phyloP scores from a whole-genome alignment of 768 basidiomycete genomes.

The Collybiopsis luxurians region DNA sequence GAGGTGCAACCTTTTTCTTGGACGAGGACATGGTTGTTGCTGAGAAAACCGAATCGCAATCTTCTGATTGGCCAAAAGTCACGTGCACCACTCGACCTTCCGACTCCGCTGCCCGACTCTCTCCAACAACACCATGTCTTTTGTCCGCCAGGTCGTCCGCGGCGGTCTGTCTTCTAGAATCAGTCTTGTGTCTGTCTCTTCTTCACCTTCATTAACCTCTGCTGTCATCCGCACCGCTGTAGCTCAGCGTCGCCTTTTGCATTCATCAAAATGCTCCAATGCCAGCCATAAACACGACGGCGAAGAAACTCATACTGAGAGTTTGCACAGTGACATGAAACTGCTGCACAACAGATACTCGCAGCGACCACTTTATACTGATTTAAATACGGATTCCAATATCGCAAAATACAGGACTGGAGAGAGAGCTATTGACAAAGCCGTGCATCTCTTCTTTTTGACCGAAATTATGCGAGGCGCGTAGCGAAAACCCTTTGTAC shows the following conservation, averaged over 20 bases:
- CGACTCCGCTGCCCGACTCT: constrained; percentile 28
- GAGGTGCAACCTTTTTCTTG: constrained; percentile 54
- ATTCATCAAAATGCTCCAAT: constrained; percentile 37
- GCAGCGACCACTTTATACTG: constrained; percentile 1
- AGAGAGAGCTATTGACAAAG: constrained; percentile 92
- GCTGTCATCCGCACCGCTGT: constrained; percentile 28
- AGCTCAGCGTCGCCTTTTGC: constrained; percentile 50
- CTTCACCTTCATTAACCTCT: constrained; percentile 23
- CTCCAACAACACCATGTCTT: too few species aligned
- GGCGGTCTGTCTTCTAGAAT: constrained; percentile 3
- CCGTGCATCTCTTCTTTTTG: constrained; percentile 95
- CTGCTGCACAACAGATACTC: constrained; percentile 1
- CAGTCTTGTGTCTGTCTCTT: constrained; percentile 12
- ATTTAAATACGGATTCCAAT: constrained; percentile 28
- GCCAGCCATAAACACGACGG: constrained; percentile 32
- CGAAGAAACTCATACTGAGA: constrained; percentile 21
- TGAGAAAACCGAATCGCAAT: constrained; percentile 4
- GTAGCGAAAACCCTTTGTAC: constrained; percentile 19
- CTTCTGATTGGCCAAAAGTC: constrained; percentile 26
- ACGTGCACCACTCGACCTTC: constrained; percentile 10
- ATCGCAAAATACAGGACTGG: constrained; percentile 63
- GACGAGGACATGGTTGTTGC: constrained; percentile 43
- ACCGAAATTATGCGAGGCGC: constrained; percentile 95
- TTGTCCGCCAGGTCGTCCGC: constrained; percentile 36
- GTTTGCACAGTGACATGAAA: constrained; percentile 33